These are phyloP conservation scores for Fusarium sarcochroum DNA, from an alignment of 2,329 filamentous ascomycete genomes.

Conservation along the genomic window DNA sequence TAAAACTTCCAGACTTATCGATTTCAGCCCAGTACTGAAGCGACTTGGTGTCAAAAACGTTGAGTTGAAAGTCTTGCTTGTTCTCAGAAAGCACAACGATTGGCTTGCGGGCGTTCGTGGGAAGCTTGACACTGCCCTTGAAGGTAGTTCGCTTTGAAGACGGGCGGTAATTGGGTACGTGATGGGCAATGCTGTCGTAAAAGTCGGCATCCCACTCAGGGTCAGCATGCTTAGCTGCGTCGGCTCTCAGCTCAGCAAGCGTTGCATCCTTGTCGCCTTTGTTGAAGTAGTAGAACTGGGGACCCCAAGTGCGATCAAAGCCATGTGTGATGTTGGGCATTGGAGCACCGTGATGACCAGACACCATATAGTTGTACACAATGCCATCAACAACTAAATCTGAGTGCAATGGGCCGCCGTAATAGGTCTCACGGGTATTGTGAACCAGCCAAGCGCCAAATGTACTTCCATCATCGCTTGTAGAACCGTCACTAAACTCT, in stretches of 20 bases:
- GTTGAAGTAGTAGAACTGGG: conserved; percentile 74
- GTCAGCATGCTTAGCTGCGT: conserved; percentile 32
- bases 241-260: conserved; percentile 19
- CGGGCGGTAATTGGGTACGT: conserved; percentile 31
- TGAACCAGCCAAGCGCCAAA: conserved; percentile 74
- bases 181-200: conserved; percentile 30
- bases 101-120: conserved; percentile 46
- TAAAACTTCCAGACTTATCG: conserved; percentile 55
- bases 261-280: conserved; percentile 23
- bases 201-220: conserved; percentile 39
- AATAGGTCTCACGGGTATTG: conserved; percentile 73
- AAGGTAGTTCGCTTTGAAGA: conserved; percentile 22
- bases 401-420: conserved; percentile 71
- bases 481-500: conserved; percentile 54
- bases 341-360: conserved; percentile 72
- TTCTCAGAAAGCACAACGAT: conserved; percentile 65
- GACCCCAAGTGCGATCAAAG: conserved; percentile 74
- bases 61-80: conserved; percentile 48
- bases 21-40: conserved; percentile 74
- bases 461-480: conserved; percentile 63
- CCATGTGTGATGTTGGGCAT: conserved; percentile 74
- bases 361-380: conserved; percentile 73
- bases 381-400: conserved; percentile 74
- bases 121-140: conserved; percentile 34
- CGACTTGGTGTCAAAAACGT: conserved; percentile 64